phyloP scores from a whole-genome alignment of 371 early-diverging fungal species.

The Actinomortierella wolfii region DNA sequence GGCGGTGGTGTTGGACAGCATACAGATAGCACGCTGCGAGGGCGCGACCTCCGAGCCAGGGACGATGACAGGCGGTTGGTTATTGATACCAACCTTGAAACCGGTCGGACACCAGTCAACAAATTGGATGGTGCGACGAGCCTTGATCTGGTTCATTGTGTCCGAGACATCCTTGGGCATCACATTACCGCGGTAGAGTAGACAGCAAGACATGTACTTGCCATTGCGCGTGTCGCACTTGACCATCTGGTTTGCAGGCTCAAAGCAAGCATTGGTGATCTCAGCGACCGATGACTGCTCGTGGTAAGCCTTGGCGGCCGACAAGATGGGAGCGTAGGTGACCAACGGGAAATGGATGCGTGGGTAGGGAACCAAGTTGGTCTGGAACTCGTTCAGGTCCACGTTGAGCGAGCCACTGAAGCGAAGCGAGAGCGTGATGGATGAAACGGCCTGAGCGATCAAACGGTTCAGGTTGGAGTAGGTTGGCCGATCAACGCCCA shows the following conservation, averaged over 20 bases:
- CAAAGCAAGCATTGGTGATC: constrained; percentile 93
- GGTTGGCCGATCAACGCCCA: constrained; percentile 97
- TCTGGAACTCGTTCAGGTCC: constrained; percentile 97
- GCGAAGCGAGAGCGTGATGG: constrained; percentile 99
- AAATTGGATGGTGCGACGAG: constrained; percentile 91
- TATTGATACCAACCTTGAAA: constrained; percentile 98
- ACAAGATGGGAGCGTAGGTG: constrained; percentile 93
- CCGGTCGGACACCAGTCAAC: constrained; percentile 99
- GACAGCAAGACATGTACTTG: constrained; percentile 96
- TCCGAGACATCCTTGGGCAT: constrained; percentile 86
- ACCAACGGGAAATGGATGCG: constrained; percentile 97
- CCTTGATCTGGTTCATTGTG: constrained; percentile 88
- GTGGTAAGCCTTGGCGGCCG: constrained; percentile 90
- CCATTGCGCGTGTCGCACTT: constrained; percentile 94
- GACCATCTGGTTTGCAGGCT: constrained; percentile 96
- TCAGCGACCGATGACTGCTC: constrained; percentile 90
- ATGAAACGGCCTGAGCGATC: constrained; percentile 99
- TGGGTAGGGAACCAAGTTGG: constrained; percentile 98
- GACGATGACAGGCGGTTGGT: constrained; percentile 87
- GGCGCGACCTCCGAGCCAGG: constrained; percentile 91
- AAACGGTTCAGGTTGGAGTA: constrained; percentile 98
- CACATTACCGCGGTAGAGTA: constrained; percentile 95
- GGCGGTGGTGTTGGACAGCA: constrained; percentile 95
- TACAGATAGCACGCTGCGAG: constrained; percentile 94
- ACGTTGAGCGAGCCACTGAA: constrained; percentile 98